These are phyloP conservation scores for Lipomyces orientalis DNA, from an alignment of 805 yeast species.

Conservation along the genomic window DNA sequence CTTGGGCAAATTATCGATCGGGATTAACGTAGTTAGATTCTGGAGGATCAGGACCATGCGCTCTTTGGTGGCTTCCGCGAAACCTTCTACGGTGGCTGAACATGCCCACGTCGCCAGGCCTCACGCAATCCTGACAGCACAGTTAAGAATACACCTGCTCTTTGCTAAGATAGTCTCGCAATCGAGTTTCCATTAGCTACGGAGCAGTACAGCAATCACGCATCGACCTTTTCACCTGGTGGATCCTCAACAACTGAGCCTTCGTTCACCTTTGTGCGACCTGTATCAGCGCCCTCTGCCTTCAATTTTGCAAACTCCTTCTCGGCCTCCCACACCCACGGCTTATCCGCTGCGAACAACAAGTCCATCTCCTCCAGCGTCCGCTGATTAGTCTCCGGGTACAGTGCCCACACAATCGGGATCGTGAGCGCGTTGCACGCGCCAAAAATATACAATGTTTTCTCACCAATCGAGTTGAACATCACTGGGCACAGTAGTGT, in stretches of 20 bases:
- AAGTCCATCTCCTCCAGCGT: conserved; percentile 66
- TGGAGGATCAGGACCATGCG: too few species aligned
- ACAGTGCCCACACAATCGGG: conserved; percentile 54
- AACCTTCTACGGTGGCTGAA: too few species aligned
- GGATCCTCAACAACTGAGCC: too few species aligned
- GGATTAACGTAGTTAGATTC: too few species aligned
- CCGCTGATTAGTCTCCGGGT: conserved; percentile 66
- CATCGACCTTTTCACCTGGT: too few species aligned
- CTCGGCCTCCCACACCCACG: conserved; percentile 35
- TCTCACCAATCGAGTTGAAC: conserved; percentile 44
- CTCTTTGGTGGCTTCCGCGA: too few species aligned
- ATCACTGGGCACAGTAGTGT: conserved; percentile 46
- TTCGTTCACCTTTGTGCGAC: too few species aligned
- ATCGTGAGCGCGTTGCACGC: conserved; percentile 41
- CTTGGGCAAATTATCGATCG: too few species aligned
- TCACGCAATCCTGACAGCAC: too few species aligned
- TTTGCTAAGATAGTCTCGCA: not conserved
- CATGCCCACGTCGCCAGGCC: too few species aligned
- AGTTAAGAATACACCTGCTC: too few species aligned
- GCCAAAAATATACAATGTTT: conserved; percentile 46
- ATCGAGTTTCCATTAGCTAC: not conserved
- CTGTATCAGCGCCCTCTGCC: conserved; percentile 13
- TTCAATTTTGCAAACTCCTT: conserved; percentile 27
- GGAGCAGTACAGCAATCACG: not conserved
- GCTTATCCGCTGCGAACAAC: conserved; percentile 49